phyloP scores from a whole-genome alignment of 495 filamentous ascomycete genomes.

The Penicillium simplicissimum region DNA sequence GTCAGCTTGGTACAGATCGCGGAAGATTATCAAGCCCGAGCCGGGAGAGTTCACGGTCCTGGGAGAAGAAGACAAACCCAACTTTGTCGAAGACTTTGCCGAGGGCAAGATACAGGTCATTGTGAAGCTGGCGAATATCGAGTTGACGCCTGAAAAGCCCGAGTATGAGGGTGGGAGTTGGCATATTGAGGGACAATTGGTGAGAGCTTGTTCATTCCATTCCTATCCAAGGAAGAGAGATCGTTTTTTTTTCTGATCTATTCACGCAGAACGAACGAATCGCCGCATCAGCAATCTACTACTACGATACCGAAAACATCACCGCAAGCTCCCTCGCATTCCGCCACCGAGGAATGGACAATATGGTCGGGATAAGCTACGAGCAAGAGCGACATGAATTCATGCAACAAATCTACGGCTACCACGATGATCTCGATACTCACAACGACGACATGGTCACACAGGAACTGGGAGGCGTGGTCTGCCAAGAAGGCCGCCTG shows the following conservation, averaged over 20 bases:
- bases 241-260: background rate
- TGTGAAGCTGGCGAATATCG: constrained; percentile 62
- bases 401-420: constrained; percentile 33
- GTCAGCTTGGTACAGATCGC: background rate
- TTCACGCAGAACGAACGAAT: constrained; percentile 54
- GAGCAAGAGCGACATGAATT: constrained; percentile 35
- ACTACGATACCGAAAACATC: constrained; percentile 64
- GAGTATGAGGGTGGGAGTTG: constrained; percentile 49
- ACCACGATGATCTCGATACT: constrained; percentile 8
- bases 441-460: constrained; percentile 19
- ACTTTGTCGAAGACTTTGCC: constrained; percentile 29
- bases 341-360: constrained; percentile 35
- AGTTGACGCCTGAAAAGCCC: constrained; percentile 58
- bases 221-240: no score
- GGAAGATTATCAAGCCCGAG: constrained; percentile 33
- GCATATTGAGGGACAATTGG: constrained; percentile 56
- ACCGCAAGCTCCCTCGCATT: constrained; percentile 55
- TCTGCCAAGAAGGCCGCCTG: constrained; percentile 32
- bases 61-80: constrained; percentile 4
- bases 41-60: constrained; percentile 30
- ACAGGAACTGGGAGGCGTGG: constrained; percentile 40
- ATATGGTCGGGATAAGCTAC: constrained; percentile 19
- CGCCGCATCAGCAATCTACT: constrained; percentile 59
- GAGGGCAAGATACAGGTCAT: constrained; percentile 57
- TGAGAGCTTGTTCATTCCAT: constrained; percentile 14